A percentile compares a stretch with the other conserved stretches of the same genome.
phyloP scores from a whole-genome alignment of 164 flowering plant species.

The Vitis amurensis region DNA sequence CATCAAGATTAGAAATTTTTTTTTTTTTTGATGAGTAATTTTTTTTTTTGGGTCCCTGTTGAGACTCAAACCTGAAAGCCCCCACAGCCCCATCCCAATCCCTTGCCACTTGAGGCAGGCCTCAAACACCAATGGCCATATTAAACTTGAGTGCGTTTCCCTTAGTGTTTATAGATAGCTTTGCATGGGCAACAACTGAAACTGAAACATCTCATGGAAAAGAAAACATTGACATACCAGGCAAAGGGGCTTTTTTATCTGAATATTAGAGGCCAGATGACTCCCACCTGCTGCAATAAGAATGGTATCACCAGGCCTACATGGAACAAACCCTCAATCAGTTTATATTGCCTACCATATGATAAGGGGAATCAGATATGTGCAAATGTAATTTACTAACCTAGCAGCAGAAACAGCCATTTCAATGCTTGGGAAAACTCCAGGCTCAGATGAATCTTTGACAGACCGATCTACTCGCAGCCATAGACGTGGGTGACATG shows the following conservation, averaged over 20 bases:
- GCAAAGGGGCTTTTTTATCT: slow-evolving; percentile 88
- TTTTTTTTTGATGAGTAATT: no score
- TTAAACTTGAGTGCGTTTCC: not conserved
- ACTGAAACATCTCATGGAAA: slow-evolving; percentile 3
- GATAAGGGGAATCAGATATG: not conserved
- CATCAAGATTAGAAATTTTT: no score
- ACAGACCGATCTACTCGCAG: slow-evolving; percentile 71
- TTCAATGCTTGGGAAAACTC: slow-evolving; percentile 74
- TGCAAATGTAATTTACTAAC: slow-evolving; percentile 31
- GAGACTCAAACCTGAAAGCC: not conserved
- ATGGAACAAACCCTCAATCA: slow-evolving; percentile 5
- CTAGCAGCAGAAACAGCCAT: slow-evolving; percentile 88
- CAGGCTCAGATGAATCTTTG: slow-evolving; percentile 54
- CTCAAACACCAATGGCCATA: not conserved
- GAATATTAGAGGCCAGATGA: slow-evolving; percentile 73
- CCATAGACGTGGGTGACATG: slow-evolving; percentile 95
- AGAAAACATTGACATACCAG: slow-evolving; percentile 51
- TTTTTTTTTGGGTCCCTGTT: not conserved
- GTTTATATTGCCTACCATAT: not conserved
- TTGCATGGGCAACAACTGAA: not conserved
- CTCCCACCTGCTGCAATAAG: slow-evolving; percentile 77
- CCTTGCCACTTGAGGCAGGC: not conserved
- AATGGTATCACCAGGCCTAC: slow-evolving; percentile 95
- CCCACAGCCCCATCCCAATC: not conserved
- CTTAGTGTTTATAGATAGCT: not conserved